Percentiles rank a stretch among this genome's conserved stretches.
Evolutionary conservation across 208 protist species (phyloP).

Genomic region (Trichomonas tenax): DNA sequence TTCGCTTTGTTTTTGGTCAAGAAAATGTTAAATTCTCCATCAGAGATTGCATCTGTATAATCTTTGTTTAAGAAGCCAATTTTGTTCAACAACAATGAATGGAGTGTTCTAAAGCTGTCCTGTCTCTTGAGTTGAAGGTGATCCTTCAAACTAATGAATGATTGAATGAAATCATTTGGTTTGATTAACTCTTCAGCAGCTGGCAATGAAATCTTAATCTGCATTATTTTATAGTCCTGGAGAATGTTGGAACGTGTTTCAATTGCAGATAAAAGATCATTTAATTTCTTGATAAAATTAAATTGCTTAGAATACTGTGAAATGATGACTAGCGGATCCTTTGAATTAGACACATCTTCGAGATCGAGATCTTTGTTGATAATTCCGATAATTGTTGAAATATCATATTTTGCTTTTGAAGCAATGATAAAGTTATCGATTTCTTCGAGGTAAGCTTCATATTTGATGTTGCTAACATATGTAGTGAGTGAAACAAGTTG

Average conservation of each 20-base stretch:
- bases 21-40: neutral
- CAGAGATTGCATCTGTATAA: neutral
- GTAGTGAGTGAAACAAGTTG: neutral
- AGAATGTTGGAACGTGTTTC: neutral
- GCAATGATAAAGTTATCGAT: neutral
- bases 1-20: neutral
- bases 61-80: neutral
- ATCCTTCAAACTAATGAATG: neutral
- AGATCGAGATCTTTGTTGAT: neutral
- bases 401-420: neutral
- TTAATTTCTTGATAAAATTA: neutral
- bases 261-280: neutral
- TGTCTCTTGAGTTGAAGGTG: neutral
- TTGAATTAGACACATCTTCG: neutral
- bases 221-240: neutral
- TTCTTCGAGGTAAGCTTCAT: neutral
- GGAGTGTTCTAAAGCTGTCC: neutral
- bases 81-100: neutral
- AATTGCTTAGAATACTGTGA: neutral
- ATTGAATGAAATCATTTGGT: neutral
- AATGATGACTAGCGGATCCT: neutral
- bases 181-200: neutral
- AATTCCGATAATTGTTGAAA: neutral
- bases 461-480: neutral
- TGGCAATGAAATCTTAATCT: neutral